Percentiles rank a stretch among this genome's conserved stretches.
Conservation (phyloP, 345 rosid genomes). For the Euphorbia tirucalli region DNA sequence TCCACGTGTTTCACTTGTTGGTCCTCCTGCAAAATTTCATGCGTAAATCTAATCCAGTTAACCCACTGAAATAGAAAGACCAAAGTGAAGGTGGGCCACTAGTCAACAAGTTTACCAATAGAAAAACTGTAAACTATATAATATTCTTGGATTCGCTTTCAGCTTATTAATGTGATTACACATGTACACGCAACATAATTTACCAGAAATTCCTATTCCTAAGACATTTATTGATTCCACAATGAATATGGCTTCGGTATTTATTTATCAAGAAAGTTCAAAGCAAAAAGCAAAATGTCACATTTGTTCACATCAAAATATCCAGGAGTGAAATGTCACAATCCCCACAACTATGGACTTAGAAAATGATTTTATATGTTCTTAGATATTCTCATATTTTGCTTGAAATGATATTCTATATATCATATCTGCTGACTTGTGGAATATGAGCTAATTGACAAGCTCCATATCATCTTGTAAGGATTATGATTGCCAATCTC, state of each 20-base stretch:
- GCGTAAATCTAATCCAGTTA: conserved; percentile 3
- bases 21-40: conserved; percentile 67
- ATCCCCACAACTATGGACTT: not conserved
- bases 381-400: not conserved
- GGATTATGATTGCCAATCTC: too few species aligned
- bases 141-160: not conserved
- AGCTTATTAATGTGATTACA: not conserved
- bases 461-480: too few species aligned
- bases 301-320: not conserved
- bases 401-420: not conserved
- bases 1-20: conserved; percentile 80
- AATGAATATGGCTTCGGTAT: not conserved
- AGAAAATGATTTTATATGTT: not conserved
- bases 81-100: not conserved
- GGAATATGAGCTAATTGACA: too few species aligned
- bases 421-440: too few species aligned
- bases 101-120: conserved; percentile 4
- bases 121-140: not conserved
- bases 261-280: not conserved
- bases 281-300: not conserved
- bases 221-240: not conserved
- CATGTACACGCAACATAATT: not conserved
- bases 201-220: not conserved
- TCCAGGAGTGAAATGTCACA: not conserved
- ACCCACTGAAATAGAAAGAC: not conserved